Evolutionary conservation across 1,284 basidiomycete species (phyloP), one percentile per base, ranked within the genome.

Genomic region (Chondrostereum purpureum): DNA sequence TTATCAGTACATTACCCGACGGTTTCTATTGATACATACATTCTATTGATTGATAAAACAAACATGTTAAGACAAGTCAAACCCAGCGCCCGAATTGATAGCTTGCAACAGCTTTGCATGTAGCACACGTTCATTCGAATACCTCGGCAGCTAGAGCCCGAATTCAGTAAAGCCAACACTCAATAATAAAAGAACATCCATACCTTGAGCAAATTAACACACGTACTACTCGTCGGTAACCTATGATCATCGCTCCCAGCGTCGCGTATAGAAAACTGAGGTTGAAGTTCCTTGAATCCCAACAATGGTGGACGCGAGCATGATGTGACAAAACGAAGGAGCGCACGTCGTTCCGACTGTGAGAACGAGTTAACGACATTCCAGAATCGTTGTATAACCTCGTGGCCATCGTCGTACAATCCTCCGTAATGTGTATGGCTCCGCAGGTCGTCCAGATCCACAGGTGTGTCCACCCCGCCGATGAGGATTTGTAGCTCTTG

Each of bases 261-360:
- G 51, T 88, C 88, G 5, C 89, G 77, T 44, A 97, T 92, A 1
- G 81, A 81, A 55, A 96, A 95, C 45, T 83, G 77, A 0, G 93
- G 93, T 14, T 81, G 73, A 2, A 97, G 75, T 57, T 93, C 86
- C 52, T 83, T 84, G 72, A 97, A 97, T 0, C 93, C 92, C 78
- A 97, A 64, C 4, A 90, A 65, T 0, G 93, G 93, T 0, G 93
- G 92, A 10, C 92, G 75, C 52, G 88, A 87, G 57, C 92, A 95
- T 50, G 87, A 89, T 5, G 93, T 96, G 13, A 91, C 93, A 57
- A 96, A 97, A 4, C 88, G 77, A 43, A 97, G 62, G 47, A 96
- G 67, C 1, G 78, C 70, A 38, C 78, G 68, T 13, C 82, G 75
- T 52, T 92, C 80, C 38, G 87, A 81, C 44, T 87, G 80, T 50